Conservation (phyloP, 2,329 filamentous ascomycete genomes). For the Diaporthe batatas region DNA sequence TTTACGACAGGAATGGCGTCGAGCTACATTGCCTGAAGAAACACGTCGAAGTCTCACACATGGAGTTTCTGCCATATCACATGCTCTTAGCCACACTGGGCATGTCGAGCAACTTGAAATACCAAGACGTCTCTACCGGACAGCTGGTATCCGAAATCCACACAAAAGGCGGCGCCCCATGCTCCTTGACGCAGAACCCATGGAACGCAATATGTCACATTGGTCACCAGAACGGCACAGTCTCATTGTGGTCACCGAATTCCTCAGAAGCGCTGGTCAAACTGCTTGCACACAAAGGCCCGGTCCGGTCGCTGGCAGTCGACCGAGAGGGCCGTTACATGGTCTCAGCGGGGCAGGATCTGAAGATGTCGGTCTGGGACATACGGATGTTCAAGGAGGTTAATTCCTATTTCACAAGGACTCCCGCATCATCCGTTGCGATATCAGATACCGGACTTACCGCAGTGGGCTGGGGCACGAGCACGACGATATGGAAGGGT, state of each 20-base stretch:
- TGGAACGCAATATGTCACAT: slow-evolving; percentile 93
- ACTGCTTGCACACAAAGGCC: slow-evolving; percentile 88
- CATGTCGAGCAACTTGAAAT: slow-evolving; percentile 87
- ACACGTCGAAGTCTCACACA: slow-evolving; percentile 90
- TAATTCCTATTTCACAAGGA: slow-evolving; percentile 86
- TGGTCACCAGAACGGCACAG: slow-evolving; percentile 94
- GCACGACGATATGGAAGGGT: slow-evolving; percentile 90
- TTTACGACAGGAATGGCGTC: slow-evolving; percentile 91
- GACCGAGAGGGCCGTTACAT: slow-evolving; percentile 95
- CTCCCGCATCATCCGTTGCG: slow-evolving; percentile 84
- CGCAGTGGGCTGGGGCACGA: slow-evolving; percentile 91
- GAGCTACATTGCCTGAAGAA: slow-evolving; percentile 93
- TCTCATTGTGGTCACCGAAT: slow-evolving; percentile 97
- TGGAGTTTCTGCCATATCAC: slow-evolving; percentile 97
- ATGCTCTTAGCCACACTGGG: slow-evolving; percentile 91
- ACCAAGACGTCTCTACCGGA: slow-evolving; percentile 95
- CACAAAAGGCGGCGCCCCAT: slow-evolving; percentile 86
- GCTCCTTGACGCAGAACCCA: slow-evolving; percentile 87
- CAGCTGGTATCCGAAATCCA: slow-evolving; percentile 88
- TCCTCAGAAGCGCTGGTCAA: slow-evolving; percentile 89
- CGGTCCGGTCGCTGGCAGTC: slow-evolving; percentile 85
- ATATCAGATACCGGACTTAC: slow-evolving; percentile 92
- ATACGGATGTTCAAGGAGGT: slow-evolving; percentile 94
- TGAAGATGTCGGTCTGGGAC: slow-evolving; percentile 95
- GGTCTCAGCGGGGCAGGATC: slow-evolving; percentile 91